These are phyloP conservation scores for Colletotrichum salicis DNA, from an alignment of 2,329 filamentous ascomycete genomes.

Conservation along the genomic window DNA sequence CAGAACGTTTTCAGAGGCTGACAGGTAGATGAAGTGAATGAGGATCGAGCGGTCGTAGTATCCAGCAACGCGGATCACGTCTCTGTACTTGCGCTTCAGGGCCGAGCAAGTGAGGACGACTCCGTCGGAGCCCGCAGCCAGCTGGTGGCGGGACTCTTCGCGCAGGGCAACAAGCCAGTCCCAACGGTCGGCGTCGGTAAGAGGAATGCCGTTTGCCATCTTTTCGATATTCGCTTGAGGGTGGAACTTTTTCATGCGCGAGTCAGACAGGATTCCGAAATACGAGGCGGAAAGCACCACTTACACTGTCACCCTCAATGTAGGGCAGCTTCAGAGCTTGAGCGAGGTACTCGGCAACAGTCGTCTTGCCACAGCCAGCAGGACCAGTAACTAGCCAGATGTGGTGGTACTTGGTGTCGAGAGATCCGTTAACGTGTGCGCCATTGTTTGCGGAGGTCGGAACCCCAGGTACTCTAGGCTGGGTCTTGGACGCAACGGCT, in stretches of 20 bases:
- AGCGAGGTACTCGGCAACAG: slow-evolving; percentile 74
- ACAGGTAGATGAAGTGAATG: slow-evolving; percentile 93
- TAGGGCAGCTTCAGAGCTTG: slow-evolving; percentile 73
- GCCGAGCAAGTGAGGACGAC: slow-evolving; percentile 98
- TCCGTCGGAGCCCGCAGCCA: slow-evolving; percentile 69
- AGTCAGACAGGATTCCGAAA: slow-evolving; percentile 38
- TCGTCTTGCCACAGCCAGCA: slow-evolving; percentile 83
- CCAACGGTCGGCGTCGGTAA: slow-evolving; percentile 95
- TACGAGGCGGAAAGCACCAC: slow-evolving; percentile 43
- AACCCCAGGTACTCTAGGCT: slow-evolving; percentile 24
- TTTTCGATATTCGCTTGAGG: slow-evolving; percentile 85
- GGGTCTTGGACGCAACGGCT: slow-evolving; percentile 43
- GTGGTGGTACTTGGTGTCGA: slow-evolving; percentile 64
- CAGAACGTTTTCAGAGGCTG: slow-evolving; percentile 79
- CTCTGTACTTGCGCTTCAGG: slow-evolving; percentile 95
- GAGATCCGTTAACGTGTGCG: slow-evolving; percentile 43
- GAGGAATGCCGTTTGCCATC: slow-evolving; percentile 84
- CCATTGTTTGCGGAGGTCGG: slow-evolving; percentile 41
- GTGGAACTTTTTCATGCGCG: slow-evolving; percentile 69
- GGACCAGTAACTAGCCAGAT: slow-evolving; percentile 86
- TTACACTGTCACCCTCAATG: slow-evolving; percentile 82
- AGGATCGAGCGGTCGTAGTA: slow-evolving; percentile 79
- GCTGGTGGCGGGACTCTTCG: slow-evolving; percentile 69
- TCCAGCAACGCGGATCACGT: slow-evolving; percentile 84
- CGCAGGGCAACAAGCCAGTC: slow-evolving; percentile 90